Evolutionary conservation across 306 rosid species (phyloP), one percentile per base, ranked within the genome.

Genomic region (Fagus sylvatica): DNA sequence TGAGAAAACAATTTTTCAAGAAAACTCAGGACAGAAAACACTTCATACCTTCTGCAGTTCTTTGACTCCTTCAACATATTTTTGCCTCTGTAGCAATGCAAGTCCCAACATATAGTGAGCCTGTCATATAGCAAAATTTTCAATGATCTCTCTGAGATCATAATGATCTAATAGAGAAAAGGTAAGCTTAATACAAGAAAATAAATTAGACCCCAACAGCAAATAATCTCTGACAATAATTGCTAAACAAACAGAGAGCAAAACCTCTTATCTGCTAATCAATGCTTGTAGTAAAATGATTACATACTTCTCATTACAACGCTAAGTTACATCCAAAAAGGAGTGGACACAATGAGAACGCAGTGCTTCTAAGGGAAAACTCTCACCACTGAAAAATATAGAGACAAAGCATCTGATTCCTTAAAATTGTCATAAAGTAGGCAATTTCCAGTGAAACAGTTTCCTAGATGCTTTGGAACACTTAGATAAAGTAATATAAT

Each of bases 21-120:
- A 77, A 82, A 72, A 53, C 53, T 12, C 8, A 64, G 13, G 71
- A 51, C 11, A 72, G 74, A 78, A 57, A 78, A 53, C 74, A 73
- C 65, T n/a, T 73, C 74, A 42, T 77, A 95, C 99, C 99, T 86
- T 91, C 87, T 91, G 85, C 82, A 96, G 79, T 78, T 91, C 89
- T 81, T 75, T 84, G 54, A 96, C 87, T 75, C 97, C 99, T 81
- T 82, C 87, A 2, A 82, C 67, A 84, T 81, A 81, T 70, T 90
- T 96, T 83, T 87, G 56, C 73, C 64, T 88, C 79, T 77, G 84
- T 19, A 93, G 83, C 74, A 96, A 85, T 61, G 92, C 90, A 76
- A 93, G 98, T 82, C 98, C 99, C 91, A 96, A 78, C 88, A 88
- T 86, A 82, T 93, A 96, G 85, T 96, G 93, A 39, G 90, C 99